Percentiles rank a stretch among this genome's conserved stretches.
phyloP scores from a whole-genome alignment of 139 green algal species.

The Chlamydomonas sp. region DNA sequence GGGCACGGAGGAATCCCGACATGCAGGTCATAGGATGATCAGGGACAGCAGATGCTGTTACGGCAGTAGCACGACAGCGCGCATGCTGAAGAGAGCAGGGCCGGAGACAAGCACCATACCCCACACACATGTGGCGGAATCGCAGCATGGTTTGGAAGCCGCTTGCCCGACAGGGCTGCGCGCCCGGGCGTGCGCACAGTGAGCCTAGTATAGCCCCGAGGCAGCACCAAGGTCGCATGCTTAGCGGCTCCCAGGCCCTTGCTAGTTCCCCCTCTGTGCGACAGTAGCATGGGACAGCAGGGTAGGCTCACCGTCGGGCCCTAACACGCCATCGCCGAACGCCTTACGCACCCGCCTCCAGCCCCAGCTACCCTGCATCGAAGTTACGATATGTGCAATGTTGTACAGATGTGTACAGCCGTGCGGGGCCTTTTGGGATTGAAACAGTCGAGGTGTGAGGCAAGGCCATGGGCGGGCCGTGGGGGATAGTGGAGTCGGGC shows the following conservation, averaged over 20 bases:
- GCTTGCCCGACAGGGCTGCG: too few species aligned
- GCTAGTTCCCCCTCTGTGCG: too few species aligned
- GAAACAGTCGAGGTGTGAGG: not conserved
- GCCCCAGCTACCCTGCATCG: slow-evolving; percentile 69
- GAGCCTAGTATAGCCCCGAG: too few species aligned
- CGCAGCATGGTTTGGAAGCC: too few species aligned
- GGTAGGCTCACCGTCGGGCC: slow-evolving; percentile 47
- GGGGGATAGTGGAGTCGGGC: not conserved
- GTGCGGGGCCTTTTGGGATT: too few species aligned
- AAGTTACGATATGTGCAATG: not conserved
- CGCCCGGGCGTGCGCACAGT: too few species aligned
- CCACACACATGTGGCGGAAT: too few species aligned
- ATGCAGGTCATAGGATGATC: not conserved
- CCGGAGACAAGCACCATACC: not conserved
- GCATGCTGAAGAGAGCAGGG: not conserved
- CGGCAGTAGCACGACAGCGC: not conserved
- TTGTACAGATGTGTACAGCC: not conserved
- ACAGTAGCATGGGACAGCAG: not conserved
- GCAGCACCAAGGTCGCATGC: too few species aligned
- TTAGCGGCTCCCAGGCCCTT: too few species aligned
- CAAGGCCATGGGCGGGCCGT: not conserved
- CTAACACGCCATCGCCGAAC: slow-evolving; percentile 63
- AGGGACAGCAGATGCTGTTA: not conserved
- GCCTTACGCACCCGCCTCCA: slow-evolving; percentile 65
- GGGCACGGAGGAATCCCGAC: not conserved